These are phyloP conservation scores for Artemisia argyi DNA, from an alignment of 129 eudicot genomes.

Conservation along the genomic window DNA sequence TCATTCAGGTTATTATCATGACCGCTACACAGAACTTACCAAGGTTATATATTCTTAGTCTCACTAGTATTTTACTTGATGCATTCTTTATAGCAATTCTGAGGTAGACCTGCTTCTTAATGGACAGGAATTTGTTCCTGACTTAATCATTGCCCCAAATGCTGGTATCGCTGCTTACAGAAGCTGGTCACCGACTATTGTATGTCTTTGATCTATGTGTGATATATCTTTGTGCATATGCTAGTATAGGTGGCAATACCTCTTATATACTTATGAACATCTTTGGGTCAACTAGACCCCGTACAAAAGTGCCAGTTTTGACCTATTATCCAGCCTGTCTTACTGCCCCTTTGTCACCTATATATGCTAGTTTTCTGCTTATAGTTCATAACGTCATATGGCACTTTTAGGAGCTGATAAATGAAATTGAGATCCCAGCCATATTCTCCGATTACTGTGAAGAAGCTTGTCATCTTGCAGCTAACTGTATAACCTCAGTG, in stretches of 20 bases:
- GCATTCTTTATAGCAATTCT: not conserved
- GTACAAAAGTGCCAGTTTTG: not conserved
- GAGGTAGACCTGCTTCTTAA: conserved; percentile 12
- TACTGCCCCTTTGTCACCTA: too few species aligned
- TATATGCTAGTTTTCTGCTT: not conserved
- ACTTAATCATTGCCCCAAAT: conserved; percentile 77
- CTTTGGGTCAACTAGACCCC: not conserved
- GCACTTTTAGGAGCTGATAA: conserved; percentile 63
- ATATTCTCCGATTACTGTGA: conserved; percentile 92
- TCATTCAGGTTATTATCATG: conserved; percentile 78
- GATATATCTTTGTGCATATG: not conserved
- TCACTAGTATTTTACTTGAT: not conserved
- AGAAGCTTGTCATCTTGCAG: conserved; percentile 88
- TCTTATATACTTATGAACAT: not conserved
- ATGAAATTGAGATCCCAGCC: conserved; percentile 62
- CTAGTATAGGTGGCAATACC: not conserved
- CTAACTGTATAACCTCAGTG: conserved; percentile 50
- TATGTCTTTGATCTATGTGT: conserved; percentile 31
- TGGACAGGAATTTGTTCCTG: conserved; percentile 65
- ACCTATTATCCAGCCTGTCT: not conserved
- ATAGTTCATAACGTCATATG: conserved; percentile 2
- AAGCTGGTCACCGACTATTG: conserved; percentile 92
- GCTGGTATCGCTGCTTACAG: conserved; percentile 92
- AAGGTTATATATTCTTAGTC: conserved; percentile 50
- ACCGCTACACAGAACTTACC: conserved; percentile 52